phyloP scores from a whole-genome alignment of 2,329 filamentous ascomycete species.

The Trichoderma simmonsii region DNA sequence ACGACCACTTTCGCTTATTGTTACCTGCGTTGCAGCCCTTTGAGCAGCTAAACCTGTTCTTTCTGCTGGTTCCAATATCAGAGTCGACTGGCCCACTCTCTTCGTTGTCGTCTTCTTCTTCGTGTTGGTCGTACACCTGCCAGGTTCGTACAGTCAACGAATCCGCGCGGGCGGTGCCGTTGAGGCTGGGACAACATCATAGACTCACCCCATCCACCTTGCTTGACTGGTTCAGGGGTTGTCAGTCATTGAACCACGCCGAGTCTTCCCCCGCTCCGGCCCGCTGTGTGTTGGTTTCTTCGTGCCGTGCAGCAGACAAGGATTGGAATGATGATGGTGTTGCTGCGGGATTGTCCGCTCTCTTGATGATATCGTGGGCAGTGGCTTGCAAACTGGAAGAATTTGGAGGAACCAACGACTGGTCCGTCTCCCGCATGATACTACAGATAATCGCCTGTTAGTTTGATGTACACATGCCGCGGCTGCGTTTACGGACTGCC shows the following conservation, averaged over 20 bases:
- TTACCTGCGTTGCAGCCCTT: background rate
- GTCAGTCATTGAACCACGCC: background rate
- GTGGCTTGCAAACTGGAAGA: background rate
- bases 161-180: constrained; percentile 9
- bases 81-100: background rate
- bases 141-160: background rate
- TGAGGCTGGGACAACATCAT: constrained; percentile 3
- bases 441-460: background rate
- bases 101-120: background rate
- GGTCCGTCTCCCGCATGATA: background rate
- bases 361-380: background rate
- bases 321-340: background rate
- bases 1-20: background rate
- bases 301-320: background rate
- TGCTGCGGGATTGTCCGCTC: background rate
- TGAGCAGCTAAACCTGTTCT: background rate
- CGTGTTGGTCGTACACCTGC: constrained; percentile 11
- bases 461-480: background rate
- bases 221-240: background rate
- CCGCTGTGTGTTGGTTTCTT: background rate
- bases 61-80: background rate
- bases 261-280: background rate
- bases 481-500: constrained; percentile 4
- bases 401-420: constrained; percentile 1
- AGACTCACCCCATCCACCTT: background rate